Base-by-base conservation (phyloP, 805 yeast genomes). In the Yamadazyma akitaensis region DNA sequence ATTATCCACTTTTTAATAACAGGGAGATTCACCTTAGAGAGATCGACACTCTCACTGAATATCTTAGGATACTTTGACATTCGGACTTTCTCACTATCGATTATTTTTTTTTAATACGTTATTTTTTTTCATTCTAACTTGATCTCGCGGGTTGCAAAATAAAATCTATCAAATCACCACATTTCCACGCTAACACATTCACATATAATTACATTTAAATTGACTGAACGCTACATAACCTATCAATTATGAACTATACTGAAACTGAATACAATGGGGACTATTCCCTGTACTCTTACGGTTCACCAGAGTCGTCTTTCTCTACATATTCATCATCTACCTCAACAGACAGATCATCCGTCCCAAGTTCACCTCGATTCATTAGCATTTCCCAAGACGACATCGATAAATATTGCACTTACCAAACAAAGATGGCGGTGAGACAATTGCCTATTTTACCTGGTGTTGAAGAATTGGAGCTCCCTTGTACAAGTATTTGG, bases 1-100 rank as follows among this genome's bases (percentile, higher is more conserved):
- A 64, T 58, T 16, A 77, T 63, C 79, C 81, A 79, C 13, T 51
- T 50, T 41, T 64, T 60, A 3, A 78, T 61, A n/a, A 73, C 63
- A 0, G 47, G 52, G 39, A 63, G 50, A 51, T 76, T 67, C 26
- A 79, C 71, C 50, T 68, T 72, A 13, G 59, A 30, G 35, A 69
- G 61, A 42, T 68, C 70, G 1, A 77, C 73, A 9, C 50, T 42
- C 37, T 55, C 51, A 33, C 60, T 59, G 58, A 66, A 73, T n/a
- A 54, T 47, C 49, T 62, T 64, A 10, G 76, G 76, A 42, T 61
- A 67, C 32, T 13, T 28, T 11, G 32, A 12, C 32, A 28, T 28
- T 13, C 24, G 24, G 6, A 21, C 24, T 21, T 21, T 21, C 24
- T 21, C 24, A 7, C 24, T 21, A 21, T 28, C 32, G 3, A 11